Conservation (phyloP, 164 flowering plant species). For the Taxillus chinensis region DNA sequence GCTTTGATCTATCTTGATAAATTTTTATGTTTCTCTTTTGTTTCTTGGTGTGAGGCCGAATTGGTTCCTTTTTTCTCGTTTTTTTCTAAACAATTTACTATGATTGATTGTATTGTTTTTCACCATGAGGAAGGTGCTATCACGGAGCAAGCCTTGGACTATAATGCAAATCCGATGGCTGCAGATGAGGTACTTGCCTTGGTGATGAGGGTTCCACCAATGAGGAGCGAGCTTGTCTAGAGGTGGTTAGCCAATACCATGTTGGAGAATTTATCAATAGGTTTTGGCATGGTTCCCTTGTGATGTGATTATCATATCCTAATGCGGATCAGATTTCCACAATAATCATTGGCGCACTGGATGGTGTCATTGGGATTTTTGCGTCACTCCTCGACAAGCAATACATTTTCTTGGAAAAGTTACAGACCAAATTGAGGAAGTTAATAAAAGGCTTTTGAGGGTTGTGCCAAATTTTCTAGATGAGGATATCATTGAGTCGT, state of each 20-base stretch:
- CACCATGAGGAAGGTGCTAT: constrained; percentile 98
- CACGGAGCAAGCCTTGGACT: constrained; percentile 95
- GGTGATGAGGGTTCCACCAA: constrained; percentile 97
- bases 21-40: no score
- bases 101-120: constrained; percentile 7
- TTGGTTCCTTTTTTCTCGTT: no score
- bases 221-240: constrained; percentile 87
- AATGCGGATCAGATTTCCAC: constrained; percentile 91
- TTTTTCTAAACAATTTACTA: no score
- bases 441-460: constrained; percentile 95
- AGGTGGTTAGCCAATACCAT: constrained; percentile 88
- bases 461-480: constrained; percentile 87
- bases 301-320: constrained; percentile 88
- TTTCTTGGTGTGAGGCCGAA: not conserved
- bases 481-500: constrained; percentile 90
- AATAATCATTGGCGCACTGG: constrained; percentile 75
- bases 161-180: constrained; percentile 97
- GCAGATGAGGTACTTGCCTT: constrained; percentile 91
- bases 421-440: constrained; percentile 71
- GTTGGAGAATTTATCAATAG: constrained; percentile 87
- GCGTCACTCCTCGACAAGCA: constrained; percentile 88
- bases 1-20: constrained; percentile 43
- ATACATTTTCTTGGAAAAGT: constrained; percentile 68
- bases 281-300: constrained; percentile 91
- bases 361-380: constrained; percentile 84